Evolutionary conservation across 306 rosid species (phyloP).

Genomic region (Quercus bicolor): DNA sequence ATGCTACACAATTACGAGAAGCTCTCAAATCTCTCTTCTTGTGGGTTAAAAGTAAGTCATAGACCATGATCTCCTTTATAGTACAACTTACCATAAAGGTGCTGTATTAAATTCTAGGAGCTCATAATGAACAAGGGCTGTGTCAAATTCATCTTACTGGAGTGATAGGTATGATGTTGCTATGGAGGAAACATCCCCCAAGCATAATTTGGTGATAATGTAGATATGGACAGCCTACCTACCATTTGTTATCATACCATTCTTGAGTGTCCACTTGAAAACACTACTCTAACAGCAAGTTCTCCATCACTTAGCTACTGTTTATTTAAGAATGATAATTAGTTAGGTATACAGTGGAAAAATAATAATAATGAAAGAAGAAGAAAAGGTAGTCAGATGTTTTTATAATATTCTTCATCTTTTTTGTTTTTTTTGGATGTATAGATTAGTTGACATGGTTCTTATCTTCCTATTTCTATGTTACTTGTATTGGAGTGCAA

Average conservation of each 20-base stretch:
- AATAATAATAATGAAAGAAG: background rate
- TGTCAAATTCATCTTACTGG: background rate
- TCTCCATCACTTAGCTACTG: background rate
- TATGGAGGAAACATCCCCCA: constrained; percentile 36
- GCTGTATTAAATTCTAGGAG: background rate
- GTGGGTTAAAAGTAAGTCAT: no score
- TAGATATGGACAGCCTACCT: constrained; percentile 37
- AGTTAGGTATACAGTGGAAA: background rate
- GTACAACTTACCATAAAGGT: no score
- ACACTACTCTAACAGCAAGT: constrained; percentile 23
- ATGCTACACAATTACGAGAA: no score
- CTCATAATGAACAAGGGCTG: background rate
- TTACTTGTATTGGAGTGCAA: background rate
- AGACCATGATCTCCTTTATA: no score
- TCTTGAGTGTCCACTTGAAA: constrained; percentile 13
- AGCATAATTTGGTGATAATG: constrained; percentile 8
- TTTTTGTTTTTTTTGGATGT: background rate
- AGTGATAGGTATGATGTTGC: constrained; percentile 29
- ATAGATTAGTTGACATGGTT: background rate
- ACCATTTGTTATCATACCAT: background rate
- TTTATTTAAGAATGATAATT: background rate
- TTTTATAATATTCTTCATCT: background rate
- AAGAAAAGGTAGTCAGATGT: background rate
- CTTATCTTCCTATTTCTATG: background rate
- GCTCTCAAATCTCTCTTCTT: no score